Evolutionary conservation across 345 rosid species (phyloP).

Genomic region (Moringa oleifera): DNA sequence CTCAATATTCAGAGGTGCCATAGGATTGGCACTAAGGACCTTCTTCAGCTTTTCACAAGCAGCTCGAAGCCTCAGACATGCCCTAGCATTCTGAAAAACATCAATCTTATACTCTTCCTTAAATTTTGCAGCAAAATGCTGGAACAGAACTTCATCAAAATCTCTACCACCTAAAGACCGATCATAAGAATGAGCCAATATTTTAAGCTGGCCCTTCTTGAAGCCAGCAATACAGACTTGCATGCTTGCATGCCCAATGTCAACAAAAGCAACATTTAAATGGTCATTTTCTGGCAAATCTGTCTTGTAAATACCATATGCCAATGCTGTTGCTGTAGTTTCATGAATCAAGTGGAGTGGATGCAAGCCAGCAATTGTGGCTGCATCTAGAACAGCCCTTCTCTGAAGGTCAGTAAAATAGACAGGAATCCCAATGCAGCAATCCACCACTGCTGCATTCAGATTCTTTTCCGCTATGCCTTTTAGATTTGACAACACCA

Average conservation of each 20-base stretch:
- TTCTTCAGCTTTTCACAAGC: constrained; percentile 92
- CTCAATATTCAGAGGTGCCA: constrained; percentile 82
- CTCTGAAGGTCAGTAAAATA: constrained; percentile 91
- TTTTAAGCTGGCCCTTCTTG: constrained; percentile 77
- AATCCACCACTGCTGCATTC: constrained; percentile 84
- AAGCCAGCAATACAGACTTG: constrained; percentile 97
- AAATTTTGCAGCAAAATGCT: constrained; percentile 70
- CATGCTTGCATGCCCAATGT: constrained; percentile 88
- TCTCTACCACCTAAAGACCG: constrained; percentile 89
- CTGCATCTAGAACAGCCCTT: constrained; percentile 92
- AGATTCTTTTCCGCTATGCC: constrained; percentile 81
- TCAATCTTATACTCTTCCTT: constrained; percentile 91
- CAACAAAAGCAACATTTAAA: constrained; percentile 85
- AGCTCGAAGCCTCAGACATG: constrained; percentile 76
- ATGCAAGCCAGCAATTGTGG: constrained; percentile 85
- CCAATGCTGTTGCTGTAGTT: constrained; percentile 92
- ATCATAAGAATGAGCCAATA: constrained; percentile 77
- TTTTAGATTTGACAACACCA: constrained; percentile 81
- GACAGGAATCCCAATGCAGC: constrained; percentile 92
- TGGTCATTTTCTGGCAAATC: constrained; percentile 85
- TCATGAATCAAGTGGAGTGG: constrained; percentile 86
- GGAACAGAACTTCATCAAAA: constrained; percentile 81
- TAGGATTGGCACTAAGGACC: constrained; percentile 91
- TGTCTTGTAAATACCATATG: constrained; percentile 95
- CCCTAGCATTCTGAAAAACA: constrained; percentile 81